Evolutionary conservation across 352 stramenopile species (phyloP).

Genomic region (Phytophthora lateralis): DNA sequence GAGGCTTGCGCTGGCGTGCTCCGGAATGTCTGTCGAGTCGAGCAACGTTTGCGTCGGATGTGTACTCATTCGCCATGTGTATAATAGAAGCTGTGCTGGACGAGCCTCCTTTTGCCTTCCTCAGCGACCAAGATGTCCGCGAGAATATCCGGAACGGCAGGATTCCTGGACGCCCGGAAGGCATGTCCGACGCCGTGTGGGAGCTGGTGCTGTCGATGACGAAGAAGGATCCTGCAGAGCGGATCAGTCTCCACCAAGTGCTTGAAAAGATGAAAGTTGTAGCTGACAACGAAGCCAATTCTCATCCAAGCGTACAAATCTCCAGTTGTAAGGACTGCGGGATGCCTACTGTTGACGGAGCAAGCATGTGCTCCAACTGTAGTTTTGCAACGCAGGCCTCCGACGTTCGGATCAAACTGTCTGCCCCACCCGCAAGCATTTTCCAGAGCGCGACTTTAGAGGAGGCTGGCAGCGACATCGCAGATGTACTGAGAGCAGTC

Average conservation of each 20-base stretch:
- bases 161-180: conserved; percentile 13
- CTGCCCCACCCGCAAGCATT: neutral
- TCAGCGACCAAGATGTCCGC: conserved; percentile 15
- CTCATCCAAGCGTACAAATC: neutral
- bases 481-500: neutral
- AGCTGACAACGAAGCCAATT: neutral
- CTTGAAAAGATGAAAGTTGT: conserved; percentile 2
- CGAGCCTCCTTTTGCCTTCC: conserved; percentile 26
- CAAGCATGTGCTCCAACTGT: neutral
- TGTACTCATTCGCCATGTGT: conserved; percentile 43
- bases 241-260: neutral
- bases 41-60: conserved; percentile 31
- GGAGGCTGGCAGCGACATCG: neutral
- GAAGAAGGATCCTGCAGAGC: neutral
- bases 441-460: neutral
- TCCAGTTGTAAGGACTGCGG: neutral
- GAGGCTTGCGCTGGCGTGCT: conserved; percentile 28
- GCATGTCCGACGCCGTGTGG: conserved; percentile 23
- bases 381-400: neutral
- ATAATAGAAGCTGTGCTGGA: conserved; percentile 31
- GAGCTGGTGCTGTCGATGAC: conserved; percentile 23
- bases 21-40: conserved; percentile 31
- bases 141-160: conserved; percentile 13
- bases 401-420: neutral
- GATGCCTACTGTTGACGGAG: neutral